A percentile compares a stretch with the other conserved stretches of the same genome.
Conservation (phyloP, 1,284 basidiomycete genomes). For the Coriolopsis trogii region DNA sequence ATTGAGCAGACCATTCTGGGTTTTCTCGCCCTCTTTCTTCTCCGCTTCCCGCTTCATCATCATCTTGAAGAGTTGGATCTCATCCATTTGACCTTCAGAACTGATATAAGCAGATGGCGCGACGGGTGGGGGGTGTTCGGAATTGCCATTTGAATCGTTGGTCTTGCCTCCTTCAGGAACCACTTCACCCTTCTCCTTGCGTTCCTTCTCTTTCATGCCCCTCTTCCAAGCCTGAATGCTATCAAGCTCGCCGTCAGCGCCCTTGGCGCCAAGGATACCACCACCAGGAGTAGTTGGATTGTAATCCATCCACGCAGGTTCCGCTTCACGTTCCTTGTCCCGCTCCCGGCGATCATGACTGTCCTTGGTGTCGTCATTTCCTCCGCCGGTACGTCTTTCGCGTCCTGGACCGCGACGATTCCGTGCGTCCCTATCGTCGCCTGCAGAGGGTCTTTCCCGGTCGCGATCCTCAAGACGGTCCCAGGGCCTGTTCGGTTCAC, state of each 20-base stretch:
- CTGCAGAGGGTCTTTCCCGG: constrained; percentile 63
- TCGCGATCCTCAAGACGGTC: constrained; percentile 43
- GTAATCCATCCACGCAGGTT: constrained; percentile 94
- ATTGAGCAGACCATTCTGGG: constrained; percentile 14
- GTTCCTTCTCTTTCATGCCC: constrained; percentile 81
- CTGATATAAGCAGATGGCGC: constrained; percentile 33
- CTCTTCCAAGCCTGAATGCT: constrained; percentile 91
- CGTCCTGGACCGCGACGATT: constrained; percentile 59
- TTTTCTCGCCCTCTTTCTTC: constrained; percentile 54
- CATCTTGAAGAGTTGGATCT: constrained; percentile 85
- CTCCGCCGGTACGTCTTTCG: constrained; percentile 52
- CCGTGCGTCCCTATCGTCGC: constrained; percentile 67
- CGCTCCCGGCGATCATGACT: constrained; percentile 50
- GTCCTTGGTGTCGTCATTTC: constrained; percentile 57
- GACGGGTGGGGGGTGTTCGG: constrained; percentile 4
- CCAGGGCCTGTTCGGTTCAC: too few species aligned
- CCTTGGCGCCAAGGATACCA: constrained; percentile 66
- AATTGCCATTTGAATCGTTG: constrained; percentile 25
- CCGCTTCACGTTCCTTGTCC: constrained; percentile 73
- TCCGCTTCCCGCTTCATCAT: constrained; percentile 85
- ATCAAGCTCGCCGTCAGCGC: constrained; percentile 70
- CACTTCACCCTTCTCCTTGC: constrained; percentile 48
- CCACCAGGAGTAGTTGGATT: constrained; percentile 57
- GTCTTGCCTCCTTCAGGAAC: constrained; percentile 32
- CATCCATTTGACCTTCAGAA: constrained; percentile 57